Conservation (phyloP, 2,329 filamentous ascomycete genomes). For the Monilinia vaccinii-corymbosi region DNA sequence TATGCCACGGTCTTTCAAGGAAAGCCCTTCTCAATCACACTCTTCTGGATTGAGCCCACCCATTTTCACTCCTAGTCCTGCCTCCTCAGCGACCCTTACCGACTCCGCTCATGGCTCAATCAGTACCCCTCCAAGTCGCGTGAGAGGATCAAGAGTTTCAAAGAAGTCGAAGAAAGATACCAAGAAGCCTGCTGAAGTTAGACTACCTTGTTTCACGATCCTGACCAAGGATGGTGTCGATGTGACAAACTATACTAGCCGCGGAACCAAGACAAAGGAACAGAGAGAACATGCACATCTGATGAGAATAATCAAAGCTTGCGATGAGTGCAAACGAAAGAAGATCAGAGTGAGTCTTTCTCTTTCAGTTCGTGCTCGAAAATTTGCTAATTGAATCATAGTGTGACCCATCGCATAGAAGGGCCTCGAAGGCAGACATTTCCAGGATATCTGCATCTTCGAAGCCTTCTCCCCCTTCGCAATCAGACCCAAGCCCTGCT, state of each 20-base stretch:
- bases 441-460: constrained; percentile 19
- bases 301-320: constrained; percentile 61
- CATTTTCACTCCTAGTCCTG: constrained; percentile 31
- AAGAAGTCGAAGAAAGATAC: constrained; percentile 26
- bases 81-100: constrained; percentile 38
- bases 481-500: constrained; percentile 14
- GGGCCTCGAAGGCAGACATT: constrained; percentile 18
- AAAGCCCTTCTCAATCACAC: constrained; percentile 29
- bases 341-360: constrained; percentile 41
- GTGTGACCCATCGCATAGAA: constrained; percentile 28
- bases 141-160: constrained; percentile 15
- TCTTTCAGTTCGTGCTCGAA: background rate
- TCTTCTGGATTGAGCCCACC: constrained; percentile 45
- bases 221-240: constrained; percentile 55
- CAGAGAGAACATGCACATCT: constrained; percentile 58
- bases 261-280: constrained; percentile 58
- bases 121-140: constrained; percentile 19
- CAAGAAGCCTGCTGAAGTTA: constrained; percentile 21
- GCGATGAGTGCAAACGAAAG: constrained; percentile 51
- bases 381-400: constrained; percentile 14
- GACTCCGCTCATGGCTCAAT: constrained; percentile 23
- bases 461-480: constrained; percentile 14
- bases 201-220: constrained; percentile 55
- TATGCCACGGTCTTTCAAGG: constrained; percentile 33
- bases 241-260: constrained; percentile 52